Conservation (phyloP, 345 rosid genomes). For the Acer saccharum region DNA sequence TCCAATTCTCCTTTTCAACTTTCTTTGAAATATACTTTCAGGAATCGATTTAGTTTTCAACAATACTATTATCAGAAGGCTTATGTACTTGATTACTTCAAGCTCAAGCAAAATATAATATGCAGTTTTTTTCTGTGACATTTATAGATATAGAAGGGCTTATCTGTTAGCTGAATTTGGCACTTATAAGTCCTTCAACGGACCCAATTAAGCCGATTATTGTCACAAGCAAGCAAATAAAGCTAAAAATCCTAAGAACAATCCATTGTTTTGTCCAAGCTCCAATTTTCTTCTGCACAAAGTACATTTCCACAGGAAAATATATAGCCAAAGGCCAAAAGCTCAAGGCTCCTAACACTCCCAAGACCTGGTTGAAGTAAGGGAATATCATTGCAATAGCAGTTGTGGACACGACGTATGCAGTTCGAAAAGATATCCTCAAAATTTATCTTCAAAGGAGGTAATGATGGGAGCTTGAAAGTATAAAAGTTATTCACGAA, state of each 20-base stretch:
- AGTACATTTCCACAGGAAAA: conserved; percentile 72
- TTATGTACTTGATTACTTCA: no score
- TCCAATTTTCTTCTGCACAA: conserved; percentile 47
- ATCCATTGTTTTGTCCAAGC: conserved; percentile 60
- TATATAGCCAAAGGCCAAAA: conserved; percentile 71
- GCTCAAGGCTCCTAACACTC: conserved; percentile 60
- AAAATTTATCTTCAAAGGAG: conserved; percentile 37
- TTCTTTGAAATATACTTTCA: no score
- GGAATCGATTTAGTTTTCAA: no score
- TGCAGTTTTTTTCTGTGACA: no score
- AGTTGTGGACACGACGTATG: conserved; percentile 46
- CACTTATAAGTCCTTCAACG: no score
- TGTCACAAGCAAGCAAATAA: conserved; percentile 42
- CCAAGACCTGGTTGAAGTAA: conserved; percentile 63
- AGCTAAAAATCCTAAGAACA: conserved; percentile 53
- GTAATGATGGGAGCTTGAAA: conserved; percentile 32
- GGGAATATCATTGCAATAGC: conserved; percentile 52
- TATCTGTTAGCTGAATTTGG: no score
- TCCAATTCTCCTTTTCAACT: no score
- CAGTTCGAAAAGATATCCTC: conserved; percentile 49
- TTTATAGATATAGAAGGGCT: no score
- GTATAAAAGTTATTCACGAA: conserved; percentile 44
- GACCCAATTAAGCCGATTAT: conserved; percentile 43
- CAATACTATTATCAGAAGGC: no score
- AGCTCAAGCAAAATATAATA: no score